These are phyloP conservation scores for Gypsophila paniculata DNA, from an alignment of 179 eudicot species.

Conservation along the genomic window DNA sequence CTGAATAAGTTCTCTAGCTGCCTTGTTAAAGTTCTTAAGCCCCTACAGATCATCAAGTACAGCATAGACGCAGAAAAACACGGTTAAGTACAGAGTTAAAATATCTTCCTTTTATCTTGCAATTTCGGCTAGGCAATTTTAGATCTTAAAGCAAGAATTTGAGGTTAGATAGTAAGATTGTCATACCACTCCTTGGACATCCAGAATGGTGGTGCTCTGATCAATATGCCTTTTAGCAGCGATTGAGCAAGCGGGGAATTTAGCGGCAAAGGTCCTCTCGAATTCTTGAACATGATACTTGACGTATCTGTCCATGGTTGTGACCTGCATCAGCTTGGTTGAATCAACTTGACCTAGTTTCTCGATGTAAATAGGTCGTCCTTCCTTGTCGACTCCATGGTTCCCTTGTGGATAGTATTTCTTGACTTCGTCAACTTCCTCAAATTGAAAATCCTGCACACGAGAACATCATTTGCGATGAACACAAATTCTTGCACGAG, in stretches of 20 bases:
- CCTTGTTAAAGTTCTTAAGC: constrained; percentile 70
- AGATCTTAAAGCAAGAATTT: not conserved
- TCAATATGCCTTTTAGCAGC: constrained; percentile 78
- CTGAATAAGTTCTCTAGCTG: constrained; percentile 77
- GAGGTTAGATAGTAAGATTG: not conserved
- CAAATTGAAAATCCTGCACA: constrained; percentile 60
- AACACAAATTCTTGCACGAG: not conserved
- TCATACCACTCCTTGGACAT: constrained; percentile 94
- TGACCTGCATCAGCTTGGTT: constrained; percentile 66
- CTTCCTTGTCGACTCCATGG: constrained; percentile 82
- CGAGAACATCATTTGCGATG: not conserved
- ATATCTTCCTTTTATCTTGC: not conserved
- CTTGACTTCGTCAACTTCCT: constrained; percentile 61
- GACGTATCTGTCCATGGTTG: constrained; percentile 61
- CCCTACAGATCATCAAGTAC: constrained; percentile 45
- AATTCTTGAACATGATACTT: constrained; percentile 75
- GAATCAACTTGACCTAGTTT: constrained; percentile 66
- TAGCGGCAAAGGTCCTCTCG: constrained; percentile 52
- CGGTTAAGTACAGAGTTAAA: not conserved
- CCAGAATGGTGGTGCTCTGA: constrained; percentile 83
- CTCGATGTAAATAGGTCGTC: constrained; percentile 71
- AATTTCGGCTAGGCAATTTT: not conserved
- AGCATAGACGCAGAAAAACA: not conserved
- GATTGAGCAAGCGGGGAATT: constrained; percentile 77
- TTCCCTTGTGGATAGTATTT: constrained; percentile 73